Conservation (phyloP, 1,284 basidiomycete genomes). For the Meira nashicola region DNA sequence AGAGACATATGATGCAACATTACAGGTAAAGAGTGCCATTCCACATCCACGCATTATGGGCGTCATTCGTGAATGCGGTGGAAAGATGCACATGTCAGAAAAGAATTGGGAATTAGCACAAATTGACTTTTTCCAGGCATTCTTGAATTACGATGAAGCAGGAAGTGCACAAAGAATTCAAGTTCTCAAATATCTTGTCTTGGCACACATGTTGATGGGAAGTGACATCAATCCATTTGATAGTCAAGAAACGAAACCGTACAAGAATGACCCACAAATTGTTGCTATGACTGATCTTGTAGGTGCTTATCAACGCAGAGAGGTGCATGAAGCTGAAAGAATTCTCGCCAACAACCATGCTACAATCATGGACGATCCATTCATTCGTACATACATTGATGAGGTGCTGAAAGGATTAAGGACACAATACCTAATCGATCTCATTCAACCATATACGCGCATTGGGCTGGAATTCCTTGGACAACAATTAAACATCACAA, state of each 20-base stretch:
- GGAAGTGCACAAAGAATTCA: constrained; percentile 93
- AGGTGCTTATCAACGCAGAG: constrained; percentile 87
- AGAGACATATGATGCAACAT: constrained; percentile 95
- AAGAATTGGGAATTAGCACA: constrained; percentile 94
- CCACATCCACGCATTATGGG: constrained; percentile 98
- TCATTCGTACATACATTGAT: constrained; percentile 88
- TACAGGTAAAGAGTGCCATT: constrained; percentile 88
- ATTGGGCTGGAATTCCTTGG: constrained; percentile 86
- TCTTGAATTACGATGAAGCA: constrained; percentile 96
- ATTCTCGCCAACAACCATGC: constrained; percentile 84
- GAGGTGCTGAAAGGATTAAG: constrained; percentile 86
- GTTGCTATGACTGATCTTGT: constrained; percentile 97
- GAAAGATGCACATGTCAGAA: constrained; percentile 99
- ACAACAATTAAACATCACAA: constrained; percentile 83
- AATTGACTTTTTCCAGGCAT: constrained; percentile 97
- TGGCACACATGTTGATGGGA: constrained; percentile 96
- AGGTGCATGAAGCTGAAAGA: constrained; percentile 92
- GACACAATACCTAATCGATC: constrained; percentile 92
- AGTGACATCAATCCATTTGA: constrained; percentile 99
- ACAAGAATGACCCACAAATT: constrained; percentile 93
- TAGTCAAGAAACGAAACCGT: constrained; percentile 98
- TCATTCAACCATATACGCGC: constrained; percentile 93
- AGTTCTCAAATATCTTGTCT: constrained; percentile 94
- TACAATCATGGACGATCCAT: constrained; percentile 90
- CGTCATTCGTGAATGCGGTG: constrained; percentile 96